Base-by-base conservation (phyloP, 2,329 filamentous ascomycete species). In the Clarireedia hainanense region DNA sequence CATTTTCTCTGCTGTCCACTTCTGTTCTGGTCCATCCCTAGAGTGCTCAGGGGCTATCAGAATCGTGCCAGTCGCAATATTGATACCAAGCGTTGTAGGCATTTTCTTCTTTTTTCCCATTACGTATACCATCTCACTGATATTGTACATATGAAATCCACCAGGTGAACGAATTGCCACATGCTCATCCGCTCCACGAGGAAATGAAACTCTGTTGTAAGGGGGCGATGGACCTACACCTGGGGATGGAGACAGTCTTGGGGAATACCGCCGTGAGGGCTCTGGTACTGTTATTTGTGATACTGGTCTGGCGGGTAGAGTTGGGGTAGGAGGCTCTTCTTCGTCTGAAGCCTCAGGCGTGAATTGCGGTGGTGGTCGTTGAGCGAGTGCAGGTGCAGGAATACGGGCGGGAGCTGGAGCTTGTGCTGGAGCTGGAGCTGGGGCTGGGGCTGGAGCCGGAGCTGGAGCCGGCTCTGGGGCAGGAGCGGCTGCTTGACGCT, bases 41-140 rank as follows among this genome's bases (percentile, higher is more conserved):
- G 84, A 79, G 68, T 88, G 89, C 68, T 95, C 92, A 0, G 92
- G 91, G 0, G 91, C 88, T 64, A 99, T 89, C 72, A 96, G 84
- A 63, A 99, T 95, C 34, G 86, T 82, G 40, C 91, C 91, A 15
- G 89, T 95, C 48, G 86, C 85, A 55, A 94, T 77, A 68, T 97
- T 96, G 67, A 97, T 86, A n/a, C 92, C 92, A 39, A 97, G 73
- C 0, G 89, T 96, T n/a, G 91, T 96, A 1, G 92, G 91, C 89
- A 96, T 94, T 75, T 97, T 97, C 77, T 96, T 96, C 67, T 89
- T 87, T 75, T 95, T 96, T 56, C 92, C 92, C 83, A 96, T 91
- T 46, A 94, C 84, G n/a, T 91, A 92, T 10, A 59, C 83, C 88
- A 96, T 96, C 73, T 97, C 92, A 69, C 91, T 95, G 65, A 97